Evolutionary conservation across 1,284 basidiomycete species (phyloP), one percentile per base, ranked within the genome.

Genomic region (Rhodotorula sp.): DNA sequence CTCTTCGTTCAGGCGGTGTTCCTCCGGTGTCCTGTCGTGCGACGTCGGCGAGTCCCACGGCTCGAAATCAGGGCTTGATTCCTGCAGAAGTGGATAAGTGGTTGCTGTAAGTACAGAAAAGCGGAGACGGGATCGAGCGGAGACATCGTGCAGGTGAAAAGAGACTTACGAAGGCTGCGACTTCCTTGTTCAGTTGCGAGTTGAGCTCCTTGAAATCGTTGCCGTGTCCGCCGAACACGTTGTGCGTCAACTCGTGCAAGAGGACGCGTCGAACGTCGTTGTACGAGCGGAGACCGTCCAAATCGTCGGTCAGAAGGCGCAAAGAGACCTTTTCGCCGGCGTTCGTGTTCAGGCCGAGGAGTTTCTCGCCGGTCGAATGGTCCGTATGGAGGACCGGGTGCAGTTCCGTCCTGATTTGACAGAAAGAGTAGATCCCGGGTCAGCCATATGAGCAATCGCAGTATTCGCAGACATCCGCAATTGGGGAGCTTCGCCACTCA

Each of bases 221-320:
- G 60, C 66, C 63, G 90, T 91, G 90, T 68, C 87, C 85, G 2
- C 85, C 83, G 85, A 87, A 88, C 0, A 87, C 84, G 76, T 90
- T 91, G 79, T 91, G 90, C 38, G 88, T 82, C 47, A 91, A 81
- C 78, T 91, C 90, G 79, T 92, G 90, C 76, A 89, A 89, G 8
- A 91, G 83, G 19, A 90, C 88, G 31, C 85, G 82, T 57, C 89
- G 83, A 45, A 89, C 83, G 2, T 90, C 87, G 34, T 80, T 81
- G 78, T 91, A 92, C 15, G 83, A 78, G 66, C 88, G 82, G 38
- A 55, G 38, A 1, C 89, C 90, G 72, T 89, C 88, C 72, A 78
- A 62, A 26, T 69, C 64, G 69, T 78, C 69, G n/a, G 77, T 78
- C 28, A 78, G 57, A 10, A 76, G 55, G 4, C 75, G 48, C 16